phyloP scores from a whole-genome alignment of 164 flowering plant genomes.

The Santalum album region DNA sequence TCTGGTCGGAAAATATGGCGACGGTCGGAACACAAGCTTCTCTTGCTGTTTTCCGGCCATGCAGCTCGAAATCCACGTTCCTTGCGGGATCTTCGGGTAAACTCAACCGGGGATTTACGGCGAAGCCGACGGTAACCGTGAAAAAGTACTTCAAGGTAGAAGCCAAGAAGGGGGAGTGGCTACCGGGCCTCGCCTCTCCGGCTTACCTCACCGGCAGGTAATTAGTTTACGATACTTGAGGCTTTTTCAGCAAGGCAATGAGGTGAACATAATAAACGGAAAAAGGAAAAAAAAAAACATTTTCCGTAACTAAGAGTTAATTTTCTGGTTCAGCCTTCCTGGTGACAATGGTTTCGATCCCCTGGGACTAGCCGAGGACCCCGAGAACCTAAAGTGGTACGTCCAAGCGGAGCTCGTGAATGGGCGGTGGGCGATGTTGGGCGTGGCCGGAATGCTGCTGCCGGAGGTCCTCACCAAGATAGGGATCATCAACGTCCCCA shows the following conservation, averaged over 20 bases:
- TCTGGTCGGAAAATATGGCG: constrained; percentile 30
- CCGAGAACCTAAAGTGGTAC: constrained; percentile 87
- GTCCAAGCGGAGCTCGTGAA: constrained; percentile 92
- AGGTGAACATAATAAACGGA: no score
- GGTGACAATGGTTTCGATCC: constrained; percentile 99
- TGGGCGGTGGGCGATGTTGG: constrained; percentile 94
- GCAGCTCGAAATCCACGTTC: constrained; percentile 34
- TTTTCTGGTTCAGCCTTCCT: constrained; percentile 54
- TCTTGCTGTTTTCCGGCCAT: constrained; percentile 52
- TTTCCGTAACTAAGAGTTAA: no score
- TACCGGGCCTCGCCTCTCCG: constrained; percentile 56
- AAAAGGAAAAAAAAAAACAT: no score
- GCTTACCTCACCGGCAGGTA: constrained; percentile 54
- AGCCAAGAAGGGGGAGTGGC: constrained; percentile 64
- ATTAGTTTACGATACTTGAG: no score
- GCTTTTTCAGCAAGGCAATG: no score
- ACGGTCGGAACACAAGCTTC: constrained; percentile 58
- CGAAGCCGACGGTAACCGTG: constrained; percentile 17
- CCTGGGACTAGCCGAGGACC: constrained; percentile 85
- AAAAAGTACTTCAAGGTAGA: constrained; percentile 35
- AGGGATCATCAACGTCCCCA: constrained; percentile 72
- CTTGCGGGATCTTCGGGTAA: constrained; percentile 39
- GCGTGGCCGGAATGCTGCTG: constrained; percentile 87
- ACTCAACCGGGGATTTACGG: constrained; percentile 24
- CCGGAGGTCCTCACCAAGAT: constrained; percentile 80